phyloP scores from a whole-genome alignment of 1,284 basidiomycete genomes.

The Ganoderma lingzhi region DNA sequence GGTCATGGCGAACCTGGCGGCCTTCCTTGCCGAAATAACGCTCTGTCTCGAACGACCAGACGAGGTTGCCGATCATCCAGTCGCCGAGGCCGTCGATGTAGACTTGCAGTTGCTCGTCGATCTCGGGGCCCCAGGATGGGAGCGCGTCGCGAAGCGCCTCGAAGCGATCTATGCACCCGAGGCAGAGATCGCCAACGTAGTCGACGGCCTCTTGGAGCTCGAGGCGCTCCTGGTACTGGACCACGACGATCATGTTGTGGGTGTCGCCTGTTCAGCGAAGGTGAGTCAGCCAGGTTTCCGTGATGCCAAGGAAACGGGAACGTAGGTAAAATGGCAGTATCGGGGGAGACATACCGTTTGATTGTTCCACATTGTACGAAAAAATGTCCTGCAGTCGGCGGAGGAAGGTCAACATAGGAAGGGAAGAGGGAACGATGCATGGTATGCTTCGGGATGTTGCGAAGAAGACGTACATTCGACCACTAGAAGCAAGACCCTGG shows the following conservation, averaged over 20 bases:
- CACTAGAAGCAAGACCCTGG: conserved; percentile 32
- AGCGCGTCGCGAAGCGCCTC: conserved; percentile 41
- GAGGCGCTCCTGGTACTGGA: conserved; percentile 45
- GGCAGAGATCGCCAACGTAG: conserved; percentile 50
- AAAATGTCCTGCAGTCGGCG: conserved; percentile 47
- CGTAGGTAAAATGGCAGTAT: not conserved
- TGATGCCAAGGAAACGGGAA: not conserved
- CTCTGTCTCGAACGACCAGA: conserved; percentile 52
- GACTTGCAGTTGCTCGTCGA: conserved; percentile 44
- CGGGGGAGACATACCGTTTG: conserved; percentile 36
- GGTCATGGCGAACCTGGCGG: conserved; percentile 42
- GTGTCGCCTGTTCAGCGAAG: conserved; percentile 44
- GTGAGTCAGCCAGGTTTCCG: conserved; percentile 15
- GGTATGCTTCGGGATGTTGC: not conserved
- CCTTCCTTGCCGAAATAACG: conserved; percentile 51
- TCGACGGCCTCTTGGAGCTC: conserved; percentile 50
- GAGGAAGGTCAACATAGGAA: conserved; percentile 11
- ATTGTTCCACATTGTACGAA: conserved; percentile 54
- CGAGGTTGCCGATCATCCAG: conserved; percentile 51
- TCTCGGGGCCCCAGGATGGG: conserved; percentile 48
- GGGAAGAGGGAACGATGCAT: not conserved
- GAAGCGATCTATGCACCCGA: conserved; percentile 48
- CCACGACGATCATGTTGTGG: conserved; percentile 52
- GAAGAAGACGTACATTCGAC: conserved; percentile 46
- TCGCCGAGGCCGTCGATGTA: conserved; percentile 49